phyloP scores from a whole-genome alignment of 305 asterid genomes.

The Fraxinus ornus region DNA sequence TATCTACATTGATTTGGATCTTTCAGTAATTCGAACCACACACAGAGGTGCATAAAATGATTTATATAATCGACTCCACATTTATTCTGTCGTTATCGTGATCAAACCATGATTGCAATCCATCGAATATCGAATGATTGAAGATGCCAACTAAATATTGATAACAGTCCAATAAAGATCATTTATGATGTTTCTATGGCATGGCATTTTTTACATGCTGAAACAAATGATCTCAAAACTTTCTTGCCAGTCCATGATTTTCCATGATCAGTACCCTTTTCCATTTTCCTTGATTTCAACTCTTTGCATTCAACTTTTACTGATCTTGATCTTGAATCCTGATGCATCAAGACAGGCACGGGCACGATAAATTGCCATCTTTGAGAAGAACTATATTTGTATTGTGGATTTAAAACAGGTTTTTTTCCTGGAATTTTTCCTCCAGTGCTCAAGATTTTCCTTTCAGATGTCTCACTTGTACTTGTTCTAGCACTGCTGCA shows the following conservation, averaged over 20 bases:
- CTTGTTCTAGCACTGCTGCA: conserved; percentile 76
- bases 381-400: conserved; percentile 41
- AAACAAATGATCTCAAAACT: conserved; percentile 47
- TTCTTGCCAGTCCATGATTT: conserved; percentile 43
- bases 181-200: conserved; percentile 44
- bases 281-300: conserved; percentile 20
- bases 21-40: neutral
- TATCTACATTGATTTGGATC: neutral
- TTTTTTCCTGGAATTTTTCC: neutral
- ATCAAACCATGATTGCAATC: neutral
- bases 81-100: neutral
- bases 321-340: conserved; percentile 33
- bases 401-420: conserved; percentile 27
- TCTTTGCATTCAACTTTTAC: conserved; percentile 24
- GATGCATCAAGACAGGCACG: conserved; percentile 45
- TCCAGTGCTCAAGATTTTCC: conserved; percentile 9
- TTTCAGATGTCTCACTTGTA: conserved; percentile 42
- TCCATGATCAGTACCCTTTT: conserved; percentile 8
- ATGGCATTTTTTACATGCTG: conserved; percentile 69
- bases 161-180: neutral
- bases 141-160: neutral
- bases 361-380: conserved; percentile 71
- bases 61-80: neutral
- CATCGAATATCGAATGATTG: neutral
- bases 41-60: neutral